phyloP scores from a whole-genome alignment of 1,284 basidiomycete species.

The Fomitopsis schrenkii region DNA sequence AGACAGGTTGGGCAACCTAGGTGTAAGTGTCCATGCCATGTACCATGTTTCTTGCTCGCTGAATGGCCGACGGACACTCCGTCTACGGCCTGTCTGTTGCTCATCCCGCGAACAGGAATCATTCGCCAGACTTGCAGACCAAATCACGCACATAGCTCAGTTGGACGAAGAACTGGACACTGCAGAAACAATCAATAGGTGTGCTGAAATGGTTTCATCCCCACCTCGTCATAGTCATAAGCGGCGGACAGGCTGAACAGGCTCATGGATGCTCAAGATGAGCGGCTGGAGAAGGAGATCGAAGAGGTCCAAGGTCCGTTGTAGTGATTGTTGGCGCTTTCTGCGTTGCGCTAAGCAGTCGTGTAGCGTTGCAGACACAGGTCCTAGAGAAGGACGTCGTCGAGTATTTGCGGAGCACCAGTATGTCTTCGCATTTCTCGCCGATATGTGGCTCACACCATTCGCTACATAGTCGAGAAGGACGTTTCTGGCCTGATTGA shows the following conservation, averaged over 20 bases:
- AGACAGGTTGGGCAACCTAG: slow-evolving; percentile 20
- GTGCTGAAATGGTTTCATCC: not conserved
- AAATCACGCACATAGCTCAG: slow-evolving; percentile 29
- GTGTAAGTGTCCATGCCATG: slow-evolving; percentile 13
- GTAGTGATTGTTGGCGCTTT: not conserved
- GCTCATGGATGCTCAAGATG: slow-evolving; percentile 38
- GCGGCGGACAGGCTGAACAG: slow-evolving; percentile 33
- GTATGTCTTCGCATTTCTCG: slow-evolving; percentile 23
- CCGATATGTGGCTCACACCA: not conserved
- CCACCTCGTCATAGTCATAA: not conserved
- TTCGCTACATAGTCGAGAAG: slow-evolving; percentile 32
- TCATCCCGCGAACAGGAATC: slow-evolving; percentile 19
- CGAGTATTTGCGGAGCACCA: slow-evolving; percentile 38
- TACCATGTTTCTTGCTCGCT: slow-evolving; percentile 1
- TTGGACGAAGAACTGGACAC: slow-evolving; percentile 29
- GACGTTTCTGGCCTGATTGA: slow-evolving; percentile 30
- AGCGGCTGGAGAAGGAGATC: slow-evolving; percentile 38
- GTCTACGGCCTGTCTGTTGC: not conserved
- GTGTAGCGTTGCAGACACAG: slow-evolving; percentile 41
- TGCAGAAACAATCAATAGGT: slow-evolving; percentile 23
- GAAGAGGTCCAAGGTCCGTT: slow-evolving; percentile 43
- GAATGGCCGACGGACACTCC: not conserved
- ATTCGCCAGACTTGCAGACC: slow-evolving; percentile 32
- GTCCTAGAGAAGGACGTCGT: slow-evolving; percentile 40
- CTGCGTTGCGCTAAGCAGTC: not conserved